Evolutionary conservation across 1,139 yeast species (phyloP).

Genomic region (Yarrowia galli): DNA sequence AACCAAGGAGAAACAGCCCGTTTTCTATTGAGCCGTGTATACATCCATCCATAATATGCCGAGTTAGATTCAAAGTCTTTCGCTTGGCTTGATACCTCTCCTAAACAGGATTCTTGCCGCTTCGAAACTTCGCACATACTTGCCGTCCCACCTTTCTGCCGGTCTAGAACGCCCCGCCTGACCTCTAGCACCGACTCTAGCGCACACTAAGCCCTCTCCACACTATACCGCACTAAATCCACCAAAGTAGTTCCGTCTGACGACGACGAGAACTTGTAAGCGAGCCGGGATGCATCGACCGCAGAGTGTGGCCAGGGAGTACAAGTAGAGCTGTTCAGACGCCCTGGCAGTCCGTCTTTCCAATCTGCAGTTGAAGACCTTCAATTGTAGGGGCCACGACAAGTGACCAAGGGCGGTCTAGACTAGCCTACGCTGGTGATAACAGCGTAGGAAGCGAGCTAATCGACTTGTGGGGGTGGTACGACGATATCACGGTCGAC

Average conservation of each 20-base stretch:
- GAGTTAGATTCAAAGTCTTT: too few relatives aligned
- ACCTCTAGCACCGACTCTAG: conserved; percentile 1
- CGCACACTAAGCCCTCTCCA: conserved; percentile 27
- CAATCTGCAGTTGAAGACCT: neutral
- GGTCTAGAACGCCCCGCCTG: conserved; percentile 29
- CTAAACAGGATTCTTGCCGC: neutral
- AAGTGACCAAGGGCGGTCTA: neutral
- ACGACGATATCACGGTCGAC: neutral
- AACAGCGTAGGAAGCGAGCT: conserved; percentile 14
- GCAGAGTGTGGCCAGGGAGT: neutral
- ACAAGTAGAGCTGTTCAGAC: conserved; percentile 2
- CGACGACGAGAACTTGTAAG: conserved; percentile 19
- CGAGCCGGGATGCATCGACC: conserved; percentile 17
- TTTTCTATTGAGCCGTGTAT: neutral
- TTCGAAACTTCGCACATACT: too few relatives aligned
- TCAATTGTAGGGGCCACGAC: neutral
- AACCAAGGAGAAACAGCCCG: neutral
- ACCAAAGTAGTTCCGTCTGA: conserved; percentile 18
- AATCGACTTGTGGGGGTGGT: conserved; percentile 5
- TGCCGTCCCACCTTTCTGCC: neutral
- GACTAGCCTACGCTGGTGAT: conserved; percentile 9
- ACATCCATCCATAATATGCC: too few relatives aligned
- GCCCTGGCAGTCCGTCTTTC: neutral
- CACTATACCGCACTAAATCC: conserved; percentile 21
- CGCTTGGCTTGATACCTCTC: too few relatives aligned